A percentile compares a stretch with the other conserved stretches of the same genome.
Conservation (phyloP, 2,329 filamentous ascomycete species). For the Clathrospora elynae region DNA sequence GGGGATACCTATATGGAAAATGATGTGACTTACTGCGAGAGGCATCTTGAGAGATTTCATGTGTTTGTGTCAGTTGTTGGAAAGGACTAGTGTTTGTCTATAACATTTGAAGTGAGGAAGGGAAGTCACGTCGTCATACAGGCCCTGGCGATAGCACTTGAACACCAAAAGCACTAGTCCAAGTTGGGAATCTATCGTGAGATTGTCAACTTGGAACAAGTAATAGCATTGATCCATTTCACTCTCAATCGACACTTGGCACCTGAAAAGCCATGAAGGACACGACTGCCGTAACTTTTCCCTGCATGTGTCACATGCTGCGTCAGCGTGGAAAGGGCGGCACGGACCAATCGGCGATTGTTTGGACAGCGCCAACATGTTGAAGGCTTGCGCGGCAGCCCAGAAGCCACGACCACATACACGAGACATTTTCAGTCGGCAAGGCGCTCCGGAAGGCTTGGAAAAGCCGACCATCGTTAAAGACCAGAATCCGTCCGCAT, state of each 20-base stretch:
- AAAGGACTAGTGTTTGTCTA: no score
- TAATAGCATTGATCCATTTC: not conserved
- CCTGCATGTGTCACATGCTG: conserved; percentile 8
- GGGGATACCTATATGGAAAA: not conserved
- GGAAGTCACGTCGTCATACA: conserved; percentile 14
- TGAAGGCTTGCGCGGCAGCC: conserved; percentile 19
- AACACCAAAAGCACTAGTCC: conserved; percentile 20
- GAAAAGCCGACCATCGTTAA: not conserved
- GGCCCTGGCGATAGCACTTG: no score
- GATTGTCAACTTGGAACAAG: not conserved
- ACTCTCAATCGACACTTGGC: not conserved
- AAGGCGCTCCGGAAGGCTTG: not conserved
- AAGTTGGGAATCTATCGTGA: conserved; percentile 14
- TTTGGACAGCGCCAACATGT: conserved; percentile 21
- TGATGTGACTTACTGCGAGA: conserved; percentile 33
- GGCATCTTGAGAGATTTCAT: conserved; percentile 39
- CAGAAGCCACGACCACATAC: conserved; percentile 26
- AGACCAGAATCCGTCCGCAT: not conserved
- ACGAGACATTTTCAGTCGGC: conserved; percentile 1
- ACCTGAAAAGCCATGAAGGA: not conserved
- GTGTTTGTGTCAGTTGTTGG: no score
- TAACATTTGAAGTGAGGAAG: not conserved
- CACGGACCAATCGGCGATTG: conserved; percentile 15
- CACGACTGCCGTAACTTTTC: not conserved
- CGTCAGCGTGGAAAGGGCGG: conserved; percentile 16